A percentile compares a stretch with the other conserved stretches of the same genome.
Evolutionary conservation across 768 basidiomycete genomes (phyloP).

Genomic region (Lactarius deliciosus): DNA sequence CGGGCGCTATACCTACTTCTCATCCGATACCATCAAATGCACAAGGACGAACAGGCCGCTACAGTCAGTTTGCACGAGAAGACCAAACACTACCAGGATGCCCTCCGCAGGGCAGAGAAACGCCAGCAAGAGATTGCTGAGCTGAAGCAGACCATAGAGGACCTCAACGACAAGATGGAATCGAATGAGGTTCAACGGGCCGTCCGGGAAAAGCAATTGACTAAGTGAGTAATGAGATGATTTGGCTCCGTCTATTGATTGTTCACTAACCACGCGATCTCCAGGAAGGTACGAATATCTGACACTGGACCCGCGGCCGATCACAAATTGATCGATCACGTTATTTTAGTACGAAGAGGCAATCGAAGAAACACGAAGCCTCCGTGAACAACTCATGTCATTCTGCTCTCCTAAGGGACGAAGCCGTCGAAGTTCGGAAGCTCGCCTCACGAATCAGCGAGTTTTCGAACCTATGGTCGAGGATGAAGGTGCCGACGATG

Average conservation of each 20-base stretch:
- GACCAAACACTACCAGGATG: slow-evolving; percentile 27
- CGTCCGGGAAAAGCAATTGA: slow-evolving; percentile 21
- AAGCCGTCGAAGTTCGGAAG: slow-evolving; percentile 21
- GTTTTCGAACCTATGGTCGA: slow-evolving; percentile 25
- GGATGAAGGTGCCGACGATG: slow-evolving; percentile 23
- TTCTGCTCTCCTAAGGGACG: slow-evolving; percentile 21
- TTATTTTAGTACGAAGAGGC: slow-evolving; percentile 26
- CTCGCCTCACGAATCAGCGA: slow-evolving; percentile 13
- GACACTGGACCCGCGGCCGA: not conserved
- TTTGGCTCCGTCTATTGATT: not conserved
- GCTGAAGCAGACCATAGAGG: slow-evolving; percentile 20
- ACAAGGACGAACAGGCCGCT: slow-evolving; percentile 29
- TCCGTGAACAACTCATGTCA: slow-evolving; percentile 25
- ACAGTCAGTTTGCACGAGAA: slow-evolving; percentile 24
- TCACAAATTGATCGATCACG: slow-evolving; percentile 9
- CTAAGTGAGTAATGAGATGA: slow-evolving; percentile 11
- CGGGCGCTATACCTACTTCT: slow-evolving; percentile 29
- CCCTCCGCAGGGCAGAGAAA: slow-evolving; percentile 18
- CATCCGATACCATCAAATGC: slow-evolving; percentile 29
- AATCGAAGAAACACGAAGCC: slow-evolving; percentile 26
- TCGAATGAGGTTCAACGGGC: slow-evolving; percentile 24
- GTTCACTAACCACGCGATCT: slow-evolving; percentile 13
- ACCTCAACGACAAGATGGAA: slow-evolving; percentile 23
- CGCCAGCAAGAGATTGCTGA: slow-evolving; percentile 18
- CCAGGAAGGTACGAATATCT: slow-evolving; percentile 25